Percentiles rank a stretch among this genome's conserved stretches.
Evolutionary conservation across 345 rosid species (phyloP).

Genomic region (Carallia brachiata): DNA sequence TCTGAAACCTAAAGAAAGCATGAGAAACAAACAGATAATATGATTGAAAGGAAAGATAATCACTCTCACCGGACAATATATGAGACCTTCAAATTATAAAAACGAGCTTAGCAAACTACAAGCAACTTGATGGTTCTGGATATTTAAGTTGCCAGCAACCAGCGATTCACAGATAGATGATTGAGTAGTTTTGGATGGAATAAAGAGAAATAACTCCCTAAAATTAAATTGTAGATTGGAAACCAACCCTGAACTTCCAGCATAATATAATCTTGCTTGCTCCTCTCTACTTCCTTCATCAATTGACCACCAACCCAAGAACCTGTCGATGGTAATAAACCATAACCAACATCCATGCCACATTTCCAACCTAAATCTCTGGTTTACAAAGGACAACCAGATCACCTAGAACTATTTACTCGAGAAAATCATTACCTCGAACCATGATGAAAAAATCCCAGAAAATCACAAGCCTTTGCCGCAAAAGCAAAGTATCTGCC

Average conservation of each 20-base stretch:
- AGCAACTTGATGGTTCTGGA: too few relatives aligned
- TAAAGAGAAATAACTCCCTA: not conserved
- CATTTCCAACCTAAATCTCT: not conserved
- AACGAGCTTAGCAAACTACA: too few relatives aligned
- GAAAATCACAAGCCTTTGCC: slow-evolving; percentile 55
- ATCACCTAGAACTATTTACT: slow-evolving; percentile 10
- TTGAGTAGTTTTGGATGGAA: not conserved
- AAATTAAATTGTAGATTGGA: slow-evolving; percentile 6
- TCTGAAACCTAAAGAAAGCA: too few relatives aligned
- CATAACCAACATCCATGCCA: slow-evolving; percentile 3
- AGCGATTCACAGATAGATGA: not conserved
- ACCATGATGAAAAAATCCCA: slow-evolving; percentile 75
- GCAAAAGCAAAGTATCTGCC: slow-evolving; percentile 43
- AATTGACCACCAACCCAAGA: slow-evolving; percentile 96
- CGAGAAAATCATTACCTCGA: slow-evolving; percentile 50
- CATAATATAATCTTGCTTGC: slow-evolving; percentile 71
- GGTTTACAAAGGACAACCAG: not conserved
- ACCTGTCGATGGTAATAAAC: slow-evolving; percentile 38
- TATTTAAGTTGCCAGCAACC: too few relatives aligned
- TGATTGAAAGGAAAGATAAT: too few relatives aligned
- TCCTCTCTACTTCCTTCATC: slow-evolving; percentile 94
- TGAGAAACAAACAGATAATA: too few relatives aligned
- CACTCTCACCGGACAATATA: too few relatives aligned
- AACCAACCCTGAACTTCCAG: slow-evolving; percentile 61
- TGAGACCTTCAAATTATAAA: too few relatives aligned